Base-by-base conservation (phyloP, 2,329 filamentous ascomycete genomes). In the Cercospora citrullina region DNA sequence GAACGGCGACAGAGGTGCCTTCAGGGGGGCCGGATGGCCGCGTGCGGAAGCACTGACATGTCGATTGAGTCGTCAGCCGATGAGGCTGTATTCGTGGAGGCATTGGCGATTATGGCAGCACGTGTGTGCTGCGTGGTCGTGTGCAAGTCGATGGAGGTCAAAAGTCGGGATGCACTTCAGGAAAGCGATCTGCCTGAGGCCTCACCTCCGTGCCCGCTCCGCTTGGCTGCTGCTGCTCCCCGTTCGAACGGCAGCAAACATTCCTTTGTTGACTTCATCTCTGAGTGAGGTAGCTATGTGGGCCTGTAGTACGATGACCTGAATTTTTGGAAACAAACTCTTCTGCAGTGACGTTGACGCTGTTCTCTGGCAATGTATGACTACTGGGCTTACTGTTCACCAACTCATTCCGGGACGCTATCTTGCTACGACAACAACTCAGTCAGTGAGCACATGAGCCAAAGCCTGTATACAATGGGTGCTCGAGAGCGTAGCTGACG, bases 21-120 rank as follows among this genome's bases (percentile, higher is more conserved):
- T 69, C 66, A 16, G 36, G 21, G 48, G 62, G 28, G 45, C 30
- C 18, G 57, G 66, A 61, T 14, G 74, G 72, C 66, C 71, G 66
- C 10, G 71, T 73, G 57, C 72, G 73, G 42, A 75, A 74, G 69
- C 71, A 75, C 69, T 73, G 72, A 55, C 68, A 72, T 67, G 73
- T 65, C 31, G 70, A 68, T 23, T 71, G 70, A 58, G 66, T 65
- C 26, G 72, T 60, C 18, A 75, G 64, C 16, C 71, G 69, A 65
- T 68, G 69, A 9, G 73, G 39, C 28, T 72, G 69, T 73, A 76
- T 75, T 73, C 75, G 74, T 28, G 75, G 75, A 69, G 74, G 75
- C 75, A 76, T 76, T 53, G 58, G 63, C 68, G 53, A 45, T 36
- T 36, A 60, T 58, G 30, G 23, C 36, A 62, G 60, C 60, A 30